Evolutionary conservation across 2,329 filamentous ascomycete species (phyloP), one percentile per base, ranked within the genome.

Genomic region (Claviceps purpurea): DNA sequence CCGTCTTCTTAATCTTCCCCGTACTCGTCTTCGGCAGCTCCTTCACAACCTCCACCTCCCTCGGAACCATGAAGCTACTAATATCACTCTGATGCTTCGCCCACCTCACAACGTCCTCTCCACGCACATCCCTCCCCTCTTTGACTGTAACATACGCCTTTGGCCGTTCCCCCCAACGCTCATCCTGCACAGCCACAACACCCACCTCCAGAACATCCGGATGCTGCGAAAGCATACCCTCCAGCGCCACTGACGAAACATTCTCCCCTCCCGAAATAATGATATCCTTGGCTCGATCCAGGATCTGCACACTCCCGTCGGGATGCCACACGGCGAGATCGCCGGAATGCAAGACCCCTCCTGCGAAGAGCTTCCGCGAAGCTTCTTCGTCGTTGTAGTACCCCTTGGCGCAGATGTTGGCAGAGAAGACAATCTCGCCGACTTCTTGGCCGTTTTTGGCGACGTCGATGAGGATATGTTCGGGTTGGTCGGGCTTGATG

Each of bases 241-340:
- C 93, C 3, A 98, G 77, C 0, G 93, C 89, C 1, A 98, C 85
- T 0, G 87, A 94, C 2, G 88, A 95, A 56, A 98, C 97, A 66
- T 98, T 98, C 68, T 98, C 93, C 53, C 93, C 93, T 47, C 91
- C 90, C 50, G 87, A 94, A 56, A 98, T 98, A 62, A 98, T 98
- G 50, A 98, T 96, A 64, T 98, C 93, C 73, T 98, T 98, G 14
- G 89, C 87, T 20, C 93, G 79, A 68, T 98, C 93, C 54, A 94
- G 73, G 57, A 98, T 95, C 72, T 97, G 89, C 45, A 89, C 84
- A 53, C 87, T 85, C 1, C 91, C 90, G 64, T 97, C 93, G 0
- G 85, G 77, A 70, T 96, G 88, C 86, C 87, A 90, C 0, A 97
- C 90, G 1, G 93, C 93, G 48, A 98, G 69, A 66, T 98, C 93